A percentile compares a stretch with the other conserved stretches of the same genome.
Conservation (phyloP, 257 asterid genomes). For the Penstemon eatonii region DNA sequence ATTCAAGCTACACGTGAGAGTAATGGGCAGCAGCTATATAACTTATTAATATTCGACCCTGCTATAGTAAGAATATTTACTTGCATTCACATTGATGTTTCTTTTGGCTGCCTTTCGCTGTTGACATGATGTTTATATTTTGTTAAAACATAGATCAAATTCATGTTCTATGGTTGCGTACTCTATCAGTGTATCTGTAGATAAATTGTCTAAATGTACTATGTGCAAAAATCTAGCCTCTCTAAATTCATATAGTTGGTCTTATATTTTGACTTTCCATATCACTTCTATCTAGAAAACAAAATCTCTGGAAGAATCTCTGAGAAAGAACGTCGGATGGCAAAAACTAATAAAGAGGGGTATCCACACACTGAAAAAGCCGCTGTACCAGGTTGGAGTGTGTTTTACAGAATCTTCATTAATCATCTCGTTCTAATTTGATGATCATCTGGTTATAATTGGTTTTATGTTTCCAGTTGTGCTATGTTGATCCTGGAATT, state of each 20-base stretch:
- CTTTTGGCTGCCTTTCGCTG: slow-evolving; percentile 3
- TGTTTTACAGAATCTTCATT: neutral
- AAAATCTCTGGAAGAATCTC: slow-evolving; percentile 46
- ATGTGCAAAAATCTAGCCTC: neutral
- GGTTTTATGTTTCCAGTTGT: slow-evolving; percentile 48
- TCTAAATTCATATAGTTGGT: neutral
- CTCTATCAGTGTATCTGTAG: too few relatives aligned
- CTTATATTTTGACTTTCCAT: slow-evolving; percentile 15
- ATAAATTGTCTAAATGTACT: slow-evolving; percentile 7
- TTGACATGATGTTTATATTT: slow-evolving; percentile 14
- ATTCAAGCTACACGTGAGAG: slow-evolving; percentile 63
- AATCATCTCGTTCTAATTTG: slow-evolving; percentile 10
- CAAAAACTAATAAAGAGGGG: slow-evolving; percentile 82
- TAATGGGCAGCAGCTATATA: slow-evolving; percentile 57
- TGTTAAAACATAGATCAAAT: slow-evolving; percentile 5
- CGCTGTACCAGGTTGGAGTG: slow-evolving; percentile 66
- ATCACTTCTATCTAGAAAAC: slow-evolving; percentile 50
- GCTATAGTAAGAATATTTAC: slow-evolving; percentile 56
- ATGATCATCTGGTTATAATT: neutral
- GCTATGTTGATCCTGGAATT: slow-evolving; percentile 76
- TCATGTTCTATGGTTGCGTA: neutral
- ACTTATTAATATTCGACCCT: slow-evolving; percentile 80
- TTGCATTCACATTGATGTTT: slow-evolving; percentile 3
- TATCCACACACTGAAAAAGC: slow-evolving; percentile 73
- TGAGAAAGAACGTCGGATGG: slow-evolving; percentile 65